Conservation (phyloP, 139 green algal species). For the Chlorella sp. region DNA sequence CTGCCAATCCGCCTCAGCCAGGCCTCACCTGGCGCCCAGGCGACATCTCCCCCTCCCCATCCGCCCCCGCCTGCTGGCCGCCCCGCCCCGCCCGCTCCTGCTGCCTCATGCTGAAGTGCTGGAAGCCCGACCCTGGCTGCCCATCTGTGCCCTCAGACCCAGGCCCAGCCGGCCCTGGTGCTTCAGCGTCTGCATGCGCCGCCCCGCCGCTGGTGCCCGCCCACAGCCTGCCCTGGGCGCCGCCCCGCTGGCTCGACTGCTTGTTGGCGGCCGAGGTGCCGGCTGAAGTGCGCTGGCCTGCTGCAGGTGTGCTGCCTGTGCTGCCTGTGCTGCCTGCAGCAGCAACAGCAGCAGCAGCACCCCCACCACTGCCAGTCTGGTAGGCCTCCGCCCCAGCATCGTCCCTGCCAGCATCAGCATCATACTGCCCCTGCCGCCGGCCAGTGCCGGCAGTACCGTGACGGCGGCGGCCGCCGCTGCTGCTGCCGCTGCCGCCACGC, state of each 20-base stretch:
- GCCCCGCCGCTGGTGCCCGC: background rate
- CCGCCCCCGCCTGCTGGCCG: background rate
- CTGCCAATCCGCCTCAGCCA: no score
- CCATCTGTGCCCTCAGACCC: background rate
- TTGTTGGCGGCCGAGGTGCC: background rate
- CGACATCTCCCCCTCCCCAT: no score
- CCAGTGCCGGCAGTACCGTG: background rate
- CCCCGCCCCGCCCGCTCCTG: background rate
- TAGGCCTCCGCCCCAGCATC: background rate
- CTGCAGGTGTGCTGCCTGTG: background rate
- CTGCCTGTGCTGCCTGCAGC: no score
- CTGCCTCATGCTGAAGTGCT: background rate
- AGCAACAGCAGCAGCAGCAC: no score
- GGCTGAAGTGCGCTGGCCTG: background rate
- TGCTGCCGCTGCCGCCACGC: background rate
- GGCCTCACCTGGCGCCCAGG: no score
- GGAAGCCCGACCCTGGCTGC: background rate
- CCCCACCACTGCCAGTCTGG: background rate
- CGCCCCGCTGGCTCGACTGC: background rate
- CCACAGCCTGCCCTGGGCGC: background rate
- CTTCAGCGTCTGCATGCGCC: background rate
- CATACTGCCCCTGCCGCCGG: constrained; percentile 2
- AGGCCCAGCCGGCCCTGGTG: background rate
- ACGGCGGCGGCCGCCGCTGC: background rate
- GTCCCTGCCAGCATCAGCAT: background rate